Conservation (phyloP, 1,284 basidiomycete genomes). For the Takashimella koratensis region DNA sequence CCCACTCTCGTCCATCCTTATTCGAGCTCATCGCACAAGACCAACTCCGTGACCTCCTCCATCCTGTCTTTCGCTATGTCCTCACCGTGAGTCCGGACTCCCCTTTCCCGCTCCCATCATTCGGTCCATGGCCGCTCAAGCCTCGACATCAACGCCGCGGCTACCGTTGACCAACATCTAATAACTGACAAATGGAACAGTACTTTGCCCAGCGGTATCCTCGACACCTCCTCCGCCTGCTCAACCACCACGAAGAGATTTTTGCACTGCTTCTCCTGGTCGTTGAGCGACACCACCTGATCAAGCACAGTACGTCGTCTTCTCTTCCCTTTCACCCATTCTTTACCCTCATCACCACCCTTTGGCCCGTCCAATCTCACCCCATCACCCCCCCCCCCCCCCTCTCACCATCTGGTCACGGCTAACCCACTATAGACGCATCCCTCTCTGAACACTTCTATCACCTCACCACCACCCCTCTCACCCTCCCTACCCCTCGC, state of each 20-base stretch:
- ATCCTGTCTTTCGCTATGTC: slow-evolving; percentile 93
- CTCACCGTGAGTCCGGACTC: slow-evolving; percentile 62
- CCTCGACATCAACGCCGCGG: too few species aligned
- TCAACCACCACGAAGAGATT: slow-evolving; percentile 94
- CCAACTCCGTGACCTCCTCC: slow-evolving; percentile 84
- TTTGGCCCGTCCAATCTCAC: background rate
- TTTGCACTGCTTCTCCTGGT: slow-evolving; percentile 84
- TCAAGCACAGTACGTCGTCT: slow-evolving; percentile 61
- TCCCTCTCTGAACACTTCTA: slow-evolving; percentile 49
- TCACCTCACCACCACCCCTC: slow-evolving; percentile 28
- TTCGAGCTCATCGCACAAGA: slow-evolving; percentile 96
- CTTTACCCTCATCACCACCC: background rate
- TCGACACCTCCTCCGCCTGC: slow-evolving; percentile 82
- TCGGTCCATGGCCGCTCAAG: too few species aligned
- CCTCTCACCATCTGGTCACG: background rate
- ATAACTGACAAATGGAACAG: too few species aligned
- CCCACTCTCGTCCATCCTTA: slow-evolving; percentile 65
- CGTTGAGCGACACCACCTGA: slow-evolving; percentile 87
- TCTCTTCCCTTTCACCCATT: background rate
- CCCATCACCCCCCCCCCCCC: background rate
- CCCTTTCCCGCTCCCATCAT: background rate
- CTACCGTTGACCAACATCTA: too few species aligned
- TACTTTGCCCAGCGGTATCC: slow-evolving; percentile 95
- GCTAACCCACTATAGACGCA: slow-evolving; percentile 27
- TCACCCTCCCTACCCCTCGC: slow-evolving; percentile 28